Evolutionary conservation across 805 yeast species (phyloP), one percentile per base, ranked within the genome.

Genomic region (Pichia manshurica): DNA sequence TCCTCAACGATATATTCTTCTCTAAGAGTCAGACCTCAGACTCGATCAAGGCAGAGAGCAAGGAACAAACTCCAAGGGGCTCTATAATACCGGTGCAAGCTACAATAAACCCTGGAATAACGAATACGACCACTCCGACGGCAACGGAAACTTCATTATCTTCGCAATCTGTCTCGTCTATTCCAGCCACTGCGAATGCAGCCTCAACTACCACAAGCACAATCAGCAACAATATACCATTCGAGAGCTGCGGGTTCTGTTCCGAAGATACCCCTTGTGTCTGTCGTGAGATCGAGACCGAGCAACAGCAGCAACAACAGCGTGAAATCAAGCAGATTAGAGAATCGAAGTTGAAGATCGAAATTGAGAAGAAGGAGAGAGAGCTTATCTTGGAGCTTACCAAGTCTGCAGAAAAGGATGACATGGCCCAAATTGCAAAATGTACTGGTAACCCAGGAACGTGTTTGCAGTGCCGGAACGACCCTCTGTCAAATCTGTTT

Each of bases 371-470:
- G 12, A 52, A 48, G 37, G 56, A 48, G 44, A 37, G 39, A 10
- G 55, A 49, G 35, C 20, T 46, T 3, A 55, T 48, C 10, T 23
- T 38, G 16, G 48, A 45, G n/a, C 43, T 44, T 17, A 48, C 47
- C 4, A 44, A 44, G 33, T 42, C 49, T 17, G 48, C 47, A 1
- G n/a, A 39, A 20, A 42, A 46, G 8, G 42, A 49, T 17, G 49
- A 52, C 36, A 51, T 52, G 29, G 44, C 42, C 50, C 62, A 45
- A 62, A 50, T 58, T 16, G 58, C 68, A 2, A 82, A 78, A 10
- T 87, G 95, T 64, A 83, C 91, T 0, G 95, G 95, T 1, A 80
- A 87, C 57, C 96, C 96, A 10, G 96, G 96, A 2, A 80, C 89
- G 3, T 88, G 96, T 62, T 65, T 68, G 6, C 90, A 84, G 65